A percentile compares a stretch with the other conserved stretches of the same genome.
Conservation (phyloP, 2,329 filamentous ascomycete species). For the Ascochyta fabae region DNA sequence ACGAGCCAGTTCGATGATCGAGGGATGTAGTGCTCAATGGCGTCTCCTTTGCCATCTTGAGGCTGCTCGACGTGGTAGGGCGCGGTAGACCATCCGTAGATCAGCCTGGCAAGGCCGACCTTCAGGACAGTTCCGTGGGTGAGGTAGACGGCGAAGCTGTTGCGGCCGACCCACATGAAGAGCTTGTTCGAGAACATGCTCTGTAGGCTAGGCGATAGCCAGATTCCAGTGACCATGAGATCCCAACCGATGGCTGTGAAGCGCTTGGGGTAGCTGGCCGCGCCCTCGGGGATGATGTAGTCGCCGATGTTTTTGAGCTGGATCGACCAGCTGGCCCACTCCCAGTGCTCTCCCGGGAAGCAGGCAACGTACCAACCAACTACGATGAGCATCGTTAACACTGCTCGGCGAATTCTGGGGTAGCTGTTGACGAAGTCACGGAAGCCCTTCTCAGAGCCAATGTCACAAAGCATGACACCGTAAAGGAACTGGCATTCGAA, state of each 20-base stretch:
- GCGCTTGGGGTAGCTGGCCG: conserved; percentile 50
- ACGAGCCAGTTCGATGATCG: conserved; percentile 48
- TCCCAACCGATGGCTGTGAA: conserved; percentile 59
- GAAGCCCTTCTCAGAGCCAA: conserved; percentile 55
- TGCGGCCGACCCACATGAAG: conserved; percentile 62
- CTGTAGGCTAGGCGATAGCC: conserved; percentile 57
- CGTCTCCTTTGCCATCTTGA: conserved; percentile 48
- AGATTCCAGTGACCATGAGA: conserved; percentile 58
- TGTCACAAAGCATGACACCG: conserved; percentile 60
- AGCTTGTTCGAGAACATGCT: conserved; percentile 57
- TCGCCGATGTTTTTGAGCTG: conserved; percentile 50
- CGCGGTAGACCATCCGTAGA: conserved; percentile 58
- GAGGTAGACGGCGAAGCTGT: conserved; percentile 63
- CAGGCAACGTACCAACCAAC: conserved; percentile 57
- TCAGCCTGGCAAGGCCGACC: conserved; percentile 59
- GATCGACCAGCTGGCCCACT: conserved; percentile 59
- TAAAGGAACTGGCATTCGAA: conserved; percentile 61
- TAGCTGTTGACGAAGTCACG: conserved; percentile 53
- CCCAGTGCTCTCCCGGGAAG: conserved; percentile 59
- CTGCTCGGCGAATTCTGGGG: conserved; percentile 48
- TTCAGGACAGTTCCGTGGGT: conserved; percentile 61
- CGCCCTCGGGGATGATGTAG: conserved; percentile 57
- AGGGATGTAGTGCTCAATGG: conserved; percentile 52
- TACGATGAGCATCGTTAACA: conserved; percentile 50
- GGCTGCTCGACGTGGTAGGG: conserved; percentile 50